Base-by-base conservation (phyloP, 2,329 filamentous ascomycete species). In the Aspergillus flavus region DNA sequence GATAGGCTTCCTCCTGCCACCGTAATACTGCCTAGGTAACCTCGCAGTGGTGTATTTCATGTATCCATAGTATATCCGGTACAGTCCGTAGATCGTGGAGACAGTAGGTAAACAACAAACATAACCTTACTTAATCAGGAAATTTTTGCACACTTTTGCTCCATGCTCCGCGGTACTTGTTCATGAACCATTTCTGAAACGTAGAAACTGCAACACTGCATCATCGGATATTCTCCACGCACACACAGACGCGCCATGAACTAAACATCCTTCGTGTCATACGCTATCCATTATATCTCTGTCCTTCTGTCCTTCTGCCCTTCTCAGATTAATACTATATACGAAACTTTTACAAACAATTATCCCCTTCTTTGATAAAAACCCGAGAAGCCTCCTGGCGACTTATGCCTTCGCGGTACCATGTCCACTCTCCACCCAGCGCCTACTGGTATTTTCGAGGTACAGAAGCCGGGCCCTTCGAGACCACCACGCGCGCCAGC, bases 341-440 rank as follows among this genome's bases (percentile, higher is more conserved):
- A 7, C 23, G 5, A 28, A 16, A 6, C 26, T 50, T 50, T 16
- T 12, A 19, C 26, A 10, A 52, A 32, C 28, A 7, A 52, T 4
- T 41, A 41, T n/a, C 19, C 26, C 16, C 41, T 41, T 36, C 34
- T 36, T 36, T 43, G n/a, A 32, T 6, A 21, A 23, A 52, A 32
- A 34, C 28, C 28, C 19, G 16, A n/a, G 28, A 30, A n/a, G 9
- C 26, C 48, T 52, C 5, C 48, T 52, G 7, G 48, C 6, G 19
- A 21, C 7, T 34, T 34, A 30, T 4, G n/a, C 11, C 19, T 62
- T 21, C n/a, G 14, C 14, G 11, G 54, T 59, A 63, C 52, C 36
- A 76, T 76, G 75, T 72, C 74, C 26, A 62, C 65, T 50, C 62
- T 72, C 50, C 69, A 69, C 55, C 61, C 65, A 32, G 70, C 68